These are phyloP conservation scores for Penicillium odoratum DNA, from an alignment of 495 filamentous ascomycete species.

Conservation along the genomic window DNA sequence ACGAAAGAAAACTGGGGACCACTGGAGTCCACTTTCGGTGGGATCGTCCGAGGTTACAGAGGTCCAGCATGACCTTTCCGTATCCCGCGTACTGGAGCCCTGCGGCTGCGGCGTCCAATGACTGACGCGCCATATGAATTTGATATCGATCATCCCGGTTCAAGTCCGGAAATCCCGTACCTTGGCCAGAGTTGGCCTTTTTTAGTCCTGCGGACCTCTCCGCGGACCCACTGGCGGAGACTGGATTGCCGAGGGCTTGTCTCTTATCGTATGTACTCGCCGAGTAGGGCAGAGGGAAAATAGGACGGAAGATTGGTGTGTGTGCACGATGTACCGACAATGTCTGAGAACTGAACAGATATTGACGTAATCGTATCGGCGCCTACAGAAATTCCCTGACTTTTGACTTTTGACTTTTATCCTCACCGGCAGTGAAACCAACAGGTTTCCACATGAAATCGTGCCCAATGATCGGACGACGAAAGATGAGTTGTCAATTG, in stretches of 20 bases:
- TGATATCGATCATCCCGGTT: slow-evolving; percentile 29
- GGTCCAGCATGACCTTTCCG: slow-evolving; percentile 10
- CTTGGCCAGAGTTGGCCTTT: slow-evolving; percentile 6
- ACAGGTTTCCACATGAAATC: slow-evolving; percentile 5
- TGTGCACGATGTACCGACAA: no score
- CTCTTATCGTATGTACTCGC: background rate
- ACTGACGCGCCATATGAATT: slow-evolving; percentile 20
- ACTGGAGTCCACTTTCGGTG: slow-evolving; percentile 13
- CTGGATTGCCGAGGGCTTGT: background rate
- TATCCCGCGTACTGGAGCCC: slow-evolving; percentile 21
- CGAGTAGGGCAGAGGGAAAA: background rate
- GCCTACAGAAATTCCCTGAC: no score
- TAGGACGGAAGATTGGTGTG: background rate
- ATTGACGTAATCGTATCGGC: no score
- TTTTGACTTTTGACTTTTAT: background rate
- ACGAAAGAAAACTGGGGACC: slow-evolving; percentile 27
- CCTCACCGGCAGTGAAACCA: slow-evolving; percentile 17
- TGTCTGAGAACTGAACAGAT: no score
- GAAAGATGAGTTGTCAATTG: slow-evolving; percentile 15
- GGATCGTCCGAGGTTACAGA: slow-evolving; percentile 23
- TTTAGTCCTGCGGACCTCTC: slow-evolving; percentile 17
- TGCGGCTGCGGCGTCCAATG: slow-evolving; percentile 35
- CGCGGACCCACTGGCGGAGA: slow-evolving; percentile 15
- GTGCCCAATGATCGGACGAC: slow-evolving; percentile 33
- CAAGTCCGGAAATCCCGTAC: slow-evolving; percentile 23